Evolutionary conservation across 495 filamentous ascomycete genomes (phyloP), one percentile per base, ranked within the genome.

Genomic region (Trichoderma virens): DNA sequence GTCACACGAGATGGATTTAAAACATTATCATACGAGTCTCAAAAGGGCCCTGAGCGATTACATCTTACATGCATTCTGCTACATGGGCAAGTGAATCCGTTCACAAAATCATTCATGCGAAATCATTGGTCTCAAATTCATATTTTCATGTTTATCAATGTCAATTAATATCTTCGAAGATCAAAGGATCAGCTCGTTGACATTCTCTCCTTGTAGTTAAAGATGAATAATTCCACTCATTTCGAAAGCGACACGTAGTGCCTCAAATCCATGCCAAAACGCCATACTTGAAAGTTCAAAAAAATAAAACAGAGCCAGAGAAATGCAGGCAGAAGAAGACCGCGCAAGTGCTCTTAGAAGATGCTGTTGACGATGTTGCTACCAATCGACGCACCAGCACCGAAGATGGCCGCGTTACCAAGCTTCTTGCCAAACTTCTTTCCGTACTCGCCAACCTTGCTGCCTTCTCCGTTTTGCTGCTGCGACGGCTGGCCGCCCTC

Each of bases 341-440:
- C 2, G 41, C 13, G 41, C 16, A 45, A 13, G 6, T 6, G 2
- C 47, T 9, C 54, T 78, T 86, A 95, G 73, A 96, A 95, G 61
- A 98, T 95, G 62, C 87, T 85, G 72, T 96, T 95, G 63, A 98
- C 94, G 71, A 98, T 88, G 66, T 96, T 93, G 63, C 87, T 83
- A 32, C 94, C 94, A 65, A 97, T 85, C 5, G 94, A 95, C 65
- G 93, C 93, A 70, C 93, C 93, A 54, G 90, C 89, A 66, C 89
- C 90, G 70, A 90, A 92, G 66, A 90, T 88, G 18, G 87, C 86
- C n/a, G 85, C 85, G 70, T 86, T 88, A 13, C 87, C 87, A 67
- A 91, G 64, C 78, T 91, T 91, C 82, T 90, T 90, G 27, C 88
- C 88, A 74, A 91, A 84, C 73, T 89, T 90, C 80, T 88, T 90